Evolutionary conservation across 805 yeast species (phyloP).

Genomic region (Saccharomycopsis olivae): DNA sequence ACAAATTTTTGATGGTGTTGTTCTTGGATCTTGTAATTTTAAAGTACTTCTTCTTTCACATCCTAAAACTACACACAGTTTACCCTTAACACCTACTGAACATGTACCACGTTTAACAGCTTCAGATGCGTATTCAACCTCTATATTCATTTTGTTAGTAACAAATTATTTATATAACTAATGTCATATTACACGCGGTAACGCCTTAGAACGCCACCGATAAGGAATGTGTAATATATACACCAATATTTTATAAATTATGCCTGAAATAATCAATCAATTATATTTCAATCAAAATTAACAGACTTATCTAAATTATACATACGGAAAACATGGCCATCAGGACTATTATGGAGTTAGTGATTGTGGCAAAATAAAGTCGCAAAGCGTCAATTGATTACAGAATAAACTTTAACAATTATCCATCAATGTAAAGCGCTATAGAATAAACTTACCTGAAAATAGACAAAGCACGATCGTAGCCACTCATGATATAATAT

Average conservation of each 20-base stretch:
- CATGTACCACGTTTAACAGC: constrained; percentile 98
- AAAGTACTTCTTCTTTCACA: constrained; percentile 94
- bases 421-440: no score
- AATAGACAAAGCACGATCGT: constrained; percentile 97
- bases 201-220: no score
- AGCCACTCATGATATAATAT: constrained; percentile 72
- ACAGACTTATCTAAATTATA: no score
- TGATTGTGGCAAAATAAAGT: constrained; percentile 18
- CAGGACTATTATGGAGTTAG: constrained; percentile 54
- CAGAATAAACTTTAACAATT: no score
- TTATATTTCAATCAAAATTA: no score
- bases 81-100: constrained; percentile 94
- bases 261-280: no score
- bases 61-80: constrained; percentile 80
- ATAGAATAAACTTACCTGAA: constrained; percentile 69
- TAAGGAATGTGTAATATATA: no score
- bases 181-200: no score
- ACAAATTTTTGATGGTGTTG: constrained; percentile 90
- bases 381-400: no score
- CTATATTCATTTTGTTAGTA: constrained; percentile 24
- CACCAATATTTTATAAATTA: no score
- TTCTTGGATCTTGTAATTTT: constrained; percentile 92
- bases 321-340: constrained; percentile 94
- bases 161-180: background rate
- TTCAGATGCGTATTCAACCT: constrained; percentile 95